Evolutionary conservation across 306 rosid genomes (phyloP).

Genomic region (Lupinus albus): DNA sequence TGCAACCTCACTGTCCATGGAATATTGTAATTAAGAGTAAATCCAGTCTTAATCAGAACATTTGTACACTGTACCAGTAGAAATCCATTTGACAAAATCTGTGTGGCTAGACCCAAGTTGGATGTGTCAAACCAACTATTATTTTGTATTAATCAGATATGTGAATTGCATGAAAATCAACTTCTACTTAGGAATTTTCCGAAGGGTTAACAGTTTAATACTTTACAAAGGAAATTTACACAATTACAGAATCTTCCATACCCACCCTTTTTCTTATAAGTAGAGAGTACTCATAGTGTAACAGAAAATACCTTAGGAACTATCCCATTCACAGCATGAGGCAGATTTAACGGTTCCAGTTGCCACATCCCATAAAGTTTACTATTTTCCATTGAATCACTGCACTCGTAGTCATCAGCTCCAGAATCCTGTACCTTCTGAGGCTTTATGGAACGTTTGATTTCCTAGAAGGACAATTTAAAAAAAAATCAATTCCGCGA

Average conservation of each 20-base stretch:
- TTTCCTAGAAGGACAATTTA: slow-evolving; percentile 53
- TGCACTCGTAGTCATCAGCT: slow-evolving; percentile 57
- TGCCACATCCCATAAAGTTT: slow-evolving; percentile 93
- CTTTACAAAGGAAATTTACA: slow-evolving; percentile 10
- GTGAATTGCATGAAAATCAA: slow-evolving; percentile 9
- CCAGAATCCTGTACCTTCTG: slow-evolving; percentile 60
- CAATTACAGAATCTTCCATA: slow-evolving; percentile 12
- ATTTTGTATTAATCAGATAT: slow-evolving; percentile 11
- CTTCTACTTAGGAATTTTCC: neutral
- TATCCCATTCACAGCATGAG: slow-evolving; percentile 76
- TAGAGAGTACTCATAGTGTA: slow-evolving; percentile 32
- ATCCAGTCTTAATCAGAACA: slow-evolving; percentile 5
- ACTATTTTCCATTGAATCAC: slow-evolving; percentile 54
- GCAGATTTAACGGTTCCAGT: slow-evolving; percentile 75
- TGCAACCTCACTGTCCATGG: slow-evolving; percentile 4
- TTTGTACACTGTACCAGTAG: slow-evolving; percentile 16
- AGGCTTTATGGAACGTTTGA: slow-evolving; percentile 57
- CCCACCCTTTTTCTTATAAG: slow-evolving; percentile 12
- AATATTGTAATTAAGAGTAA: slow-evolving; percentile 14
- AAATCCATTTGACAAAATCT: slow-evolving; percentile 20
- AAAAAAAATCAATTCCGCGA: slow-evolving; percentile 10
- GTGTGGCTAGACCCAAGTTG: slow-evolving; percentile 5
- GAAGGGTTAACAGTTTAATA: slow-evolving; percentile 24
- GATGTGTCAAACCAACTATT: slow-evolving; percentile 7
- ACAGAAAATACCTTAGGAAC: slow-evolving; percentile 77